Evolutionary conservation across 202 grass and related monocot species (phyloP).

Genomic region (Saccharum hybrid): DNA sequence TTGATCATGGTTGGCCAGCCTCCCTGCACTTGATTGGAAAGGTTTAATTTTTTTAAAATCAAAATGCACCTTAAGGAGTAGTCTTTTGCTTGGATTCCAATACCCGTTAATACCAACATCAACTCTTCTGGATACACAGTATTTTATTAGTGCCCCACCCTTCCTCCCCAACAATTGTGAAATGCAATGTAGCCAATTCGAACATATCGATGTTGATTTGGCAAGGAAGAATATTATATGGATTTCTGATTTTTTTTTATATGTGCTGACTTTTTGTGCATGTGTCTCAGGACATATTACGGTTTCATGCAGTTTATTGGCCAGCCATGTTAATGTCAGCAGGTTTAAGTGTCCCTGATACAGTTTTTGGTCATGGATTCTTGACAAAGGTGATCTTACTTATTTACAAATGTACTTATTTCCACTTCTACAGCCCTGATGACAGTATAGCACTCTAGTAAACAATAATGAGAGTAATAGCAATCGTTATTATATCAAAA

Average conservation of each 20-base stretch:
- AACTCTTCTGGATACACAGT: background rate
- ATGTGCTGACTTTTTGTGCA: conserved; percentile 41
- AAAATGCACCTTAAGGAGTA: background rate
- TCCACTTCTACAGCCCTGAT: conserved; percentile 1
- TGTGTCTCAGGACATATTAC: conserved; percentile 81
- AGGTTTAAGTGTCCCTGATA: conserved; percentile 75
- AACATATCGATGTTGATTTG: conserved; percentile 19
- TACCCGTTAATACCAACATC: conserved; percentile 1
- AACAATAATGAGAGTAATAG: background rate
- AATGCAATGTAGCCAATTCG: background rate
- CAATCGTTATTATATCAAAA: background rate
- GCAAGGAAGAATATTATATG: conserved; percentile 25
- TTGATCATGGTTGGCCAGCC: conserved; percentile 81
- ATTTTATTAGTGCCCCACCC: background rate
- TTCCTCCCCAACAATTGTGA: background rate
- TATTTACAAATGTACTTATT: background rate
- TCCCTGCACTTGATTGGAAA: conserved; percentile 97
- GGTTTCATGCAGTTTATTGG: conserved; percentile 97
- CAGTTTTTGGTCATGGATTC: conserved; percentile 94
- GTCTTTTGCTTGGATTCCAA: conserved; percentile 6
- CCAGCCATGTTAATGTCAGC: conserved; percentile 98
- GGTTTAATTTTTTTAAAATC: conserved; percentile 43
- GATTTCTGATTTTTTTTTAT: conserved; percentile 33
- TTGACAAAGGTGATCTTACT: conserved; percentile 55
- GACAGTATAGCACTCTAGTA: background rate